Conservation (phyloP, 2,329 filamentous ascomycete genomes). For the Mollisiaceae sp. region DNA sequence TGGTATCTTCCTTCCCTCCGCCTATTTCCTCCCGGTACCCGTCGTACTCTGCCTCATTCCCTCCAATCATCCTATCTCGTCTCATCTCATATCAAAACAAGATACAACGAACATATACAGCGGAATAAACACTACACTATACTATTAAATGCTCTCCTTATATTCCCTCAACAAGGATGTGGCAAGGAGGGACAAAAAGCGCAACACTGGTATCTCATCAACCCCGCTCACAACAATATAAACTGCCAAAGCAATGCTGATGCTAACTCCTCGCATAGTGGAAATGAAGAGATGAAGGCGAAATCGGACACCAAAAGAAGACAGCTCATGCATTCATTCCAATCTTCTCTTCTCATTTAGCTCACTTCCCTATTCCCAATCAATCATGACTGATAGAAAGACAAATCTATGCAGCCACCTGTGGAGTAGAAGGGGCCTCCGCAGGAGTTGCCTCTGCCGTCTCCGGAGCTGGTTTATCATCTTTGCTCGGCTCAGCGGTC, state of each 20-base stretch:
- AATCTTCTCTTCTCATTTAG: not conserved
- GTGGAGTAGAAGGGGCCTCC: not conserved
- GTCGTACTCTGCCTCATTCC: not conserved
- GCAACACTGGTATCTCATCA: slow-evolving; percentile 11
- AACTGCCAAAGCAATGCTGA: not conserved
- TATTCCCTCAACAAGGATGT: not conserved
- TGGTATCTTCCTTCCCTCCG: not conserved
- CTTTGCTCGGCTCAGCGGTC: not conserved
- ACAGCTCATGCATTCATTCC: not conserved
- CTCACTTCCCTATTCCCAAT: not conserved
- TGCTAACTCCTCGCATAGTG: slow-evolving; percentile 13
- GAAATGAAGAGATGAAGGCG: not conserved
- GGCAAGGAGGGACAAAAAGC: not conserved
- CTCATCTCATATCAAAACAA: slow-evolving; percentile 2
- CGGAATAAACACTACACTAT: not conserved
- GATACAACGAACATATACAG: not conserved
- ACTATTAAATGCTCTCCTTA: not conserved
- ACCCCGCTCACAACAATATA: not conserved
- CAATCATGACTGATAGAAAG: too few relatives aligned
- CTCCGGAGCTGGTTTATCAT: not conserved
- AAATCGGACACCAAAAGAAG: not conserved
- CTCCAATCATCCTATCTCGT: not conserved
- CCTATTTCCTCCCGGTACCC: not conserved
- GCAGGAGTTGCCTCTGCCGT: not conserved
- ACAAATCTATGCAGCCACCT: slow-evolving; percentile 1